Evolutionary conservation across 2,329 filamentous ascomycete species (phyloP).

Genomic region (Neobulgaria alba): DNA sequence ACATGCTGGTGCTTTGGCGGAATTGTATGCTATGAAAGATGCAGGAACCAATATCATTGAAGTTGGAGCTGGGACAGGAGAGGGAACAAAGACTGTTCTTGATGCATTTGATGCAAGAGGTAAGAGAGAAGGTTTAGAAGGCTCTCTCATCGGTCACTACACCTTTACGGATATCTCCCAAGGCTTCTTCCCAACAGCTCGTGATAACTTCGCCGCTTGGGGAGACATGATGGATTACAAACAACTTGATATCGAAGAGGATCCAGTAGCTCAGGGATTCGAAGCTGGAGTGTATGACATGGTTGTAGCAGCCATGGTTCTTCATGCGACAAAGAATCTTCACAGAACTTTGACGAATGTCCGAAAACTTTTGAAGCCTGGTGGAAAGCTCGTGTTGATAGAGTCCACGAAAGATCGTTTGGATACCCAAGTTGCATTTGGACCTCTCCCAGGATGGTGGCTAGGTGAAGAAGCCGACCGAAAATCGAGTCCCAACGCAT

Average conservation of each 20-base stretch:
- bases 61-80: not conserved
- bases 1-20: not conserved
- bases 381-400: not conserved
- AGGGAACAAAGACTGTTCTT: not conserved
- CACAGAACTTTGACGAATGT: not conserved
- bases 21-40: not conserved
- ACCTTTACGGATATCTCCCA: not conserved
- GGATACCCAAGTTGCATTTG: not conserved
- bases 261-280: not conserved
- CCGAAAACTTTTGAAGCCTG: not conserved
- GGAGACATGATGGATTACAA: not conserved
- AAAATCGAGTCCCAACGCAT: not conserved
- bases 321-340: not conserved
- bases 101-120: not conserved
- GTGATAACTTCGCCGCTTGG: not conserved
- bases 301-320: not conserved
- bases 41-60: not conserved
- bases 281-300: not conserved
- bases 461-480: not conserved
- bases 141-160: too few relatives aligned
- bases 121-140: too few relatives aligned
- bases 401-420: not conserved
- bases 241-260: not conserved
- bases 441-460: constrained; percentile 1
- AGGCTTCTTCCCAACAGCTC: not conserved